Evolutionary conservation across 1,139 yeast genomes (phyloP), one percentile per base, ranked within the genome.

Genomic region (Pichia sp.): DNA sequence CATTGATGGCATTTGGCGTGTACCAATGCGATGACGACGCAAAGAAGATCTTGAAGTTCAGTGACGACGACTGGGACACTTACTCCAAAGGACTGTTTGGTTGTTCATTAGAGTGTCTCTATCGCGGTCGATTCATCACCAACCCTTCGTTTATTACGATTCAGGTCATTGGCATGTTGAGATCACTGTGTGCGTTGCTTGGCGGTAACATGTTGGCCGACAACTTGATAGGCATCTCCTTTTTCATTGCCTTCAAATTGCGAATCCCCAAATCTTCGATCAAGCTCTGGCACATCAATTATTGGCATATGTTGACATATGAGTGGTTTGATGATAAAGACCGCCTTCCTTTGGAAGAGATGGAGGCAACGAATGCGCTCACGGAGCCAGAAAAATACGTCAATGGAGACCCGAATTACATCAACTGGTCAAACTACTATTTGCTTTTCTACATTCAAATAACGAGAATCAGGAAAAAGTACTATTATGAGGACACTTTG

Each of bases 321-420:
- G 71, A 67, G 48, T 67, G 71, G 71, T 54, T 57, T 37, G 68
- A 66, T 42, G 64, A 58, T 38, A 50, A 55, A 29, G 60, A 58
- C 37, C 45, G 66, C 26, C 52, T 53, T 37, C 51, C 59, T 0
- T 40, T 59, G 27, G 56, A 66, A 10, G 48, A 52, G 5, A 42
- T 52, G 4, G n/a, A 27, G 4, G 23, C 38, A 2, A 38, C 33
- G 26, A 16, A 38, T 4, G n/a, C 59, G 3, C 60, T 68, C 1
- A 57, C 60, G 2, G 5, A 45, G 27, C 68, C 68, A 4, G 39
- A 45, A 2, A 49, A 42, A 41, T 57, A 56, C 57, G 31, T 41
- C n/a, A 35, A 40, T 11, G 33, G 39, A 4, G 39, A 45, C 10
- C 39, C 46, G 16, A 44, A 49, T 35, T n/a, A 42, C 5, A n/a